These are phyloP conservation scores for Cordyceps pruinosa DNA, from an alignment of 2,329 filamentous ascomycete genomes.

Conservation along the genomic window DNA sequence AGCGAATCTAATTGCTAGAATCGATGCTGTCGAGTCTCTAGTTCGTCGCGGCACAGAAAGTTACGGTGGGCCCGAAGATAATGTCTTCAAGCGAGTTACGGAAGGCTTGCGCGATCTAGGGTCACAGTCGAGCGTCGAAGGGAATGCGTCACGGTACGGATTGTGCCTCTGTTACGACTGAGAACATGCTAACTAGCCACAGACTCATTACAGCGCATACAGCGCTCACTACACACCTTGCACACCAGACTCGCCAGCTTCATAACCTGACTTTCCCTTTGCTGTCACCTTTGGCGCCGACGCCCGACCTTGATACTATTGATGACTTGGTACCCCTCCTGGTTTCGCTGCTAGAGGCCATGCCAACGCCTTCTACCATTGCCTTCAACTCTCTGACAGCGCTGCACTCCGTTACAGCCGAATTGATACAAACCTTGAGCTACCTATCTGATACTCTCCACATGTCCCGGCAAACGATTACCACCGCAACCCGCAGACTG, in stretches of 20 bases:
- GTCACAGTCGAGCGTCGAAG: slow-evolving; percentile 65
- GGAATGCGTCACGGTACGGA: slow-evolving; percentile 61
- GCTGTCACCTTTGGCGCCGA: slow-evolving; percentile 59
- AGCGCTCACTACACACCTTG: slow-evolving; percentile 65
- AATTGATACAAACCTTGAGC: slow-evolving; percentile 73
- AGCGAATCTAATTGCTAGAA: slow-evolving; percentile 58
- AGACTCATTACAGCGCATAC: slow-evolving; percentile 72
- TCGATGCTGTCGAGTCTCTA: slow-evolving; percentile 65
- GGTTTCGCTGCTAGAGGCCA: slow-evolving; percentile 54
- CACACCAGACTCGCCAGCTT: slow-evolving; percentile 67
- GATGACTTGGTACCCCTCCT: slow-evolving; percentile 65
- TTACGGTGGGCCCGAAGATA: slow-evolving; percentile 57
- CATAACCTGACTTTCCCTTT: slow-evolving; percentile 66
- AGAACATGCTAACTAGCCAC: slow-evolving; percentile 5
- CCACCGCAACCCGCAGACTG: slow-evolving; percentile 70
- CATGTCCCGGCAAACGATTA: slow-evolving; percentile 85
- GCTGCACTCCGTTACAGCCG: slow-evolving; percentile 63
- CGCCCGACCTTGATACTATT: slow-evolving; percentile 57
- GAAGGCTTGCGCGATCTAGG: slow-evolving; percentile 65
- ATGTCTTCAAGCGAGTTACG: slow-evolving; percentile 61
- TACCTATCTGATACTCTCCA: slow-evolving; percentile 87
- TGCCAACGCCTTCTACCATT: slow-evolving; percentile 57
- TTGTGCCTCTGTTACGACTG: neutral
- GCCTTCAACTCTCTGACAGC: slow-evolving; percentile 60
- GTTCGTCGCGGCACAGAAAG: slow-evolving; percentile 59